Percentiles rank a stretch among this genome's conserved stretches.
These are phyloP conservation scores for Salix purpurea DNA, from an alignment of 345 rosid genomes.

Conservation along the genomic window DNA sequence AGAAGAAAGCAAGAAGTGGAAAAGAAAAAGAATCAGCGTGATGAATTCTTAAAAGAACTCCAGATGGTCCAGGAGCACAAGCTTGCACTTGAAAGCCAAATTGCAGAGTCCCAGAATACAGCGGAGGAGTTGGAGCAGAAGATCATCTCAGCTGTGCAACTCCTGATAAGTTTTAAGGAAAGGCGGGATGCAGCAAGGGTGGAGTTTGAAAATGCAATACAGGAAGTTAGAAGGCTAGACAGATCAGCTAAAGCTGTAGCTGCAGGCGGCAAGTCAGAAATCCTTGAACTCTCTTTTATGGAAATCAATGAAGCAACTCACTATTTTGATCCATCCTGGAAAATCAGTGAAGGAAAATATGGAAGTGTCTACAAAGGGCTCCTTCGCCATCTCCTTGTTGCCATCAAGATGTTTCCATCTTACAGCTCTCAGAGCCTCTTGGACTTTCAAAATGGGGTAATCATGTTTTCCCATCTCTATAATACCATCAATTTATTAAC, in stretches of 20 bases:
- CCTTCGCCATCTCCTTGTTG: slow-evolving; percentile 63
- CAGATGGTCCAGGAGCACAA: slow-evolving; percentile 49
- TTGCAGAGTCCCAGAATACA: slow-evolving; percentile 35
- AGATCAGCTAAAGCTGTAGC: slow-evolving; percentile 34
- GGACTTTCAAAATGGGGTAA: slow-evolving; percentile 68
- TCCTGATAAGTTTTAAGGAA: slow-evolving; percentile 64
- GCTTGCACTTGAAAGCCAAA: slow-evolving; percentile 43
- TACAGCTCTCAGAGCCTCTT: slow-evolving; percentile 56
- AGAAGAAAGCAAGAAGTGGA: slow-evolving; percentile 49
- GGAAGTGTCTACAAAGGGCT: slow-evolving; percentile 77
- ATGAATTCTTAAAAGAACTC: slow-evolving; percentile 43
- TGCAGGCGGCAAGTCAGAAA: slow-evolving; percentile 40
- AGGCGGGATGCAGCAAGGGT: slow-evolving; percentile 60
- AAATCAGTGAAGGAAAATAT: slow-evolving; percentile 75
- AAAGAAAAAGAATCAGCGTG: slow-evolving; percentile 41
- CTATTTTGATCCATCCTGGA: slow-evolving; percentile 66
- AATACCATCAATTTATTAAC: background rate
- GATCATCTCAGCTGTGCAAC: slow-evolving; percentile 71
- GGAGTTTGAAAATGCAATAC: slow-evolving; percentile 49
- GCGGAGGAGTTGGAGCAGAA: slow-evolving; percentile 71
- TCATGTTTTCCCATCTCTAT: background rate
- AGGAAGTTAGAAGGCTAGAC: slow-evolving; percentile 39
- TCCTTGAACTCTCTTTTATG: slow-evolving; percentile 70
- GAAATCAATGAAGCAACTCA: slow-evolving; percentile 78
- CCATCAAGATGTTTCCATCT: slow-evolving; percentile 82